phyloP scores from a whole-genome alignment of 352 stramenopile species.

The Phytopythium oedochilum region DNA sequence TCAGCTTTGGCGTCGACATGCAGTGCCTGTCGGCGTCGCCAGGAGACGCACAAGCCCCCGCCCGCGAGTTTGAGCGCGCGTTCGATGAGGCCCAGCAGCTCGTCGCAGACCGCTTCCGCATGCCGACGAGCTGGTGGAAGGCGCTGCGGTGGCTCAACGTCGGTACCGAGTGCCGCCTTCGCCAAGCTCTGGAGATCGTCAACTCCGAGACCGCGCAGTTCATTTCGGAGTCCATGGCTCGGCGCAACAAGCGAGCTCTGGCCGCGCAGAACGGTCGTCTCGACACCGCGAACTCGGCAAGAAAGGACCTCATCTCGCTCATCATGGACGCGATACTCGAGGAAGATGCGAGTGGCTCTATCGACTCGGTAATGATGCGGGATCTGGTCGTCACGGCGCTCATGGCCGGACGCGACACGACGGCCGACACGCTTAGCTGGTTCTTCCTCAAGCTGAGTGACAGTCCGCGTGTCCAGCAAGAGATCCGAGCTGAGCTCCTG shows the following conservation, averaged over 20 bases:
- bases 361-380: conserved; percentile 30
- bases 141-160: conserved; percentile 31
- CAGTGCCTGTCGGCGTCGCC: conserved; percentile 6
- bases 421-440: conserved; percentile 47
- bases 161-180: conserved; percentile 23
- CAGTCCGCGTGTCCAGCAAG: conserved; percentile 22
- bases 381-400: conserved; percentile 64
- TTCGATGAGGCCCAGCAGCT: conserved; percentile 13
- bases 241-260: background rate
- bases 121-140: conserved; percentile 38
- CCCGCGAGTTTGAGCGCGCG: conserved; percentile 12
- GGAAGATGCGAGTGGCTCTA: conserved; percentile 5
- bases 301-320: conserved; percentile 27
- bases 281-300: conserved; percentile 4
- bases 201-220: conserved; percentile 2
- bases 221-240: conserved; percentile 4
- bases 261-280: conserved; percentile 6
- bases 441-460: conserved; percentile 38
- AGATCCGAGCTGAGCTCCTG: conserved; percentile 23
- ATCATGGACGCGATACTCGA: conserved; percentile 34
- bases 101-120: conserved; percentile 17
- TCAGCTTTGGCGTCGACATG: conserved; percentile 39
- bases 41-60: background rate
- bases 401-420: conserved; percentile 65
- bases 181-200: conserved; percentile 18